Conservation (phyloP, 1,284 basidiomycete species). For the Dichomitus squalens region DNA sequence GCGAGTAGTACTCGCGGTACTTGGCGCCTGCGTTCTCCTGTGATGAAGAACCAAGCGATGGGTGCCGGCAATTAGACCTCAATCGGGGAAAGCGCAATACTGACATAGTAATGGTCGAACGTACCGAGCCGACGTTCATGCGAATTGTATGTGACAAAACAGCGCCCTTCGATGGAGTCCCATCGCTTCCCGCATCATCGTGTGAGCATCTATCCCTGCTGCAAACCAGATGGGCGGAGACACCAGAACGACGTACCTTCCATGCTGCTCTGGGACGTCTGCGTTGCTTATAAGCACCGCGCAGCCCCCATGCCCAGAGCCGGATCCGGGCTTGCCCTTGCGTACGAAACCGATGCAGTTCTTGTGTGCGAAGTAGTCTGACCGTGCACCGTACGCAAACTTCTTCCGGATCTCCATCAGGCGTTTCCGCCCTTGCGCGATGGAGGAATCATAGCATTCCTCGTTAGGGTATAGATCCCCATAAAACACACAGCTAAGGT, state of each 20-base stretch:
- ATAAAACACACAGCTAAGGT: constrained; percentile 83
- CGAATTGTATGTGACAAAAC: constrained; percentile 43
- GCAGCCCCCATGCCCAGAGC: constrained; percentile 38
- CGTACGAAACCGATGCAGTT: constrained; percentile 80
- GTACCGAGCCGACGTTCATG: constrained; percentile 65
- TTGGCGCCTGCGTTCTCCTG: constrained; percentile 44
- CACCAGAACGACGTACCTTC: constrained; percentile 29
- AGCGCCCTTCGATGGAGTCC: not conserved
- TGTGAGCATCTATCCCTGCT: constrained; percentile 9
- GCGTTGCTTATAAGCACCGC: constrained; percentile 72
- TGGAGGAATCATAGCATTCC: constrained; percentile 62
- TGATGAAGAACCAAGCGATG: not conserved
- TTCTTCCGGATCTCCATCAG: constrained; percentile 62
- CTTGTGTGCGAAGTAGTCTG: constrained; percentile 57
- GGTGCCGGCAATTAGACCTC: not conserved
- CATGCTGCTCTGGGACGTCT: constrained; percentile 16
- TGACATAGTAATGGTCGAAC: constrained; percentile 27
- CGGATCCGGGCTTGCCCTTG: constrained; percentile 44
- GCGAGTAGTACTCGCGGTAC: constrained; percentile 52
- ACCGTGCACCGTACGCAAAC: constrained; percentile 63
- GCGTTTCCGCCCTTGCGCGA: constrained; percentile 49
- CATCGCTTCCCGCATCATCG: constrained; percentile 7
- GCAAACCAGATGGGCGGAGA: no score
- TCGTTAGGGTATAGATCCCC: constrained; percentile 82
- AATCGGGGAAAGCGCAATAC: not conserved